Percentiles rank a stretch among this genome's conserved stretches.
phyloP scores from a whole-genome alignment of 148 eudicot genomes.

The Spergularia bocconei region DNA sequence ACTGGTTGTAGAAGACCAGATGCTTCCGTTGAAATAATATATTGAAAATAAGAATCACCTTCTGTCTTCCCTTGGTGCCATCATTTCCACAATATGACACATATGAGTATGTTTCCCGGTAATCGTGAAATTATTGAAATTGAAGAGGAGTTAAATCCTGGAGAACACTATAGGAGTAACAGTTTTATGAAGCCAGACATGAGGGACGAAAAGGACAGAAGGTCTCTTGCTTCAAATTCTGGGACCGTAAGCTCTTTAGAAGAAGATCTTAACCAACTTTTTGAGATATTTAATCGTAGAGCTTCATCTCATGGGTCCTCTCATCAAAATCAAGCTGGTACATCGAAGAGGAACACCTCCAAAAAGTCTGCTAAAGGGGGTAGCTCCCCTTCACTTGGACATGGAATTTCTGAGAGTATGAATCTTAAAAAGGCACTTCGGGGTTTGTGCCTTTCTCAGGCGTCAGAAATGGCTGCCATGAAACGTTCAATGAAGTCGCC shows the following conservation, averaged over 20 bases:
- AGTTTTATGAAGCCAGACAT: constrained; percentile 28
- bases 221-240: constrained; percentile 41
- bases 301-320: constrained; percentile 44
- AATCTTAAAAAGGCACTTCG: constrained; percentile 87
- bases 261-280: constrained; percentile 87
- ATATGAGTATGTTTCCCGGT: constrained; percentile 45
- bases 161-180: constrained; percentile 32
- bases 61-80: constrained; percentile 4
- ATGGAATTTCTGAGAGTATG: constrained; percentile 69
- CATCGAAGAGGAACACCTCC: constrained; percentile 50
- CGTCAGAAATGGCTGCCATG: constrained; percentile 87
- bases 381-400: constrained; percentile 54
- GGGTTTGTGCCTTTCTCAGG: constrained; percentile 91
- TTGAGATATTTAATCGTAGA: constrained; percentile 67
- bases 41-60: constrained; percentile 4
- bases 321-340: constrained; percentile 34
- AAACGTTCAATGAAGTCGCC: constrained; percentile 54
- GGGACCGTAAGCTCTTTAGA: constrained; percentile 53
- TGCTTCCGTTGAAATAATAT: constrained; percentile 17
- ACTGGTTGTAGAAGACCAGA: constrained; percentile 11
- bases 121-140: constrained; percentile 69
- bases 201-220: constrained; percentile 41
- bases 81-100: constrained; percentile 34
- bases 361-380: constrained; percentile 57
- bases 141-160: constrained; percentile 48